A percentile compares a stretch with the other conserved stretches of the same genome.
Evolutionary conservation across 78 protist species (phyloP).

Genomic region (Bigelowiella natans): DNA sequence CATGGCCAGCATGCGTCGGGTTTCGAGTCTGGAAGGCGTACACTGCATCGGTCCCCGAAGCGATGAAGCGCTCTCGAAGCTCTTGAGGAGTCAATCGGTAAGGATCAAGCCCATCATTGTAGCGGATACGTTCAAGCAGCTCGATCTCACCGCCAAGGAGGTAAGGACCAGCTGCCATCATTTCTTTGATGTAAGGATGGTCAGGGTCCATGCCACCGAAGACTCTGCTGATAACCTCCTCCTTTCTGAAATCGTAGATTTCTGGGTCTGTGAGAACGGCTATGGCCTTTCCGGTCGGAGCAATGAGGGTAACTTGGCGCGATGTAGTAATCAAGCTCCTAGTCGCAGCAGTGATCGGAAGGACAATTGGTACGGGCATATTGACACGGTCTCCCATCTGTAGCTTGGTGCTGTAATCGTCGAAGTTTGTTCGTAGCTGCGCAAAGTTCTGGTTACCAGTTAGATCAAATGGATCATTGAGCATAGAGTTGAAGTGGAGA

Average conservation of each 20-base stretch:
- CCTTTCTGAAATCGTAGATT: background rate
- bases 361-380: slow-evolving; percentile 9
- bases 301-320: background rate
- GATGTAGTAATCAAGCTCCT: background rate
- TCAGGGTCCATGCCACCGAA: background rate
- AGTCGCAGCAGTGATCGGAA: slow-evolving; percentile 4
- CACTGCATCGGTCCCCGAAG: slow-evolving; percentile 24
- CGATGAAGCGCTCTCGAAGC: background rate
- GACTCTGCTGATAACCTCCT: slow-evolving; percentile 6
- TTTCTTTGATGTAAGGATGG: slow-evolving; percentile 17
- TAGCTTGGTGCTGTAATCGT: background rate
- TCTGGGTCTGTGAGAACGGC: background rate
- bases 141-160: slow-evolving; percentile 21
- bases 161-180: background rate
- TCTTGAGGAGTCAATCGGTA: slow-evolving; percentile 19
- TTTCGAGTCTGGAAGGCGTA: slow-evolving; percentile 40
- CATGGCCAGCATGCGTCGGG: slow-evolving; percentile 45
- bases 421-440: background rate
- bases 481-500: no score
- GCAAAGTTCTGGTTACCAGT: background rate
- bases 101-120: slow-evolving; percentile 31
- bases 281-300: background rate
- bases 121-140: slow-evolving; percentile 11
- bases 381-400: background rate
- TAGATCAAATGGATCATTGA: background rate